A percentile compares a stretch with the other conserved stretches of the same genome.
phyloP scores from a whole-genome alignment of 2,329 filamentous ascomycete species.

The Tolypocladium ophioglossoides region DNA sequence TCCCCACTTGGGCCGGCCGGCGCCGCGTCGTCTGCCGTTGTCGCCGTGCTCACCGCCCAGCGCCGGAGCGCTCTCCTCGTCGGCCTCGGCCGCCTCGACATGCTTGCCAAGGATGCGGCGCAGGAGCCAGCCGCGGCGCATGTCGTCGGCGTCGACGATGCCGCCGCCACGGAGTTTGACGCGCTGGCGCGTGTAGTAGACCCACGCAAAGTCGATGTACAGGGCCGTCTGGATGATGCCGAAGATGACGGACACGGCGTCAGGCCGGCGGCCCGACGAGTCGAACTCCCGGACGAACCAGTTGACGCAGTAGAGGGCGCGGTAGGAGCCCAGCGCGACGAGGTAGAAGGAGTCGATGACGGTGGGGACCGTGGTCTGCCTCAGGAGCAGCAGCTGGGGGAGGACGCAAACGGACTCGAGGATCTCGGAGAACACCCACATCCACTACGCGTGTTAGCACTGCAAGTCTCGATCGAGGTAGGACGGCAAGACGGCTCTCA shows the following conservation, averaged over 20 bases:
- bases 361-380: slow-evolving; percentile 90
- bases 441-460: slow-evolving; percentile 42
- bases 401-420: slow-evolving; percentile 87
- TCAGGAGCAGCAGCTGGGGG: slow-evolving; percentile 81
- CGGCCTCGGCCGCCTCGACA: slow-evolving; percentile 40
- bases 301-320: slow-evolving; percentile 81
- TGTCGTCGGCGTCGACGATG: slow-evolving; percentile 81
- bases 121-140: slow-evolving; percentile 76
- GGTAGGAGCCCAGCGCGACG: slow-evolving; percentile 75
- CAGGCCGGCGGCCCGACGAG: slow-evolving; percentile 45
- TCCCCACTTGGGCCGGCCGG: slow-evolving; percentile 46
- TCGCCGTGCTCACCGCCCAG: slow-evolving; percentile 23
- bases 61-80: slow-evolving; percentile 48
- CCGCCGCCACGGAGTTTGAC: slow-evolving; percentile 85
- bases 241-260: slow-evolving; percentile 71
- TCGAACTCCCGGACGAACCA: slow-evolving; percentile 68
- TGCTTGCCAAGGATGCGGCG: slow-evolving; percentile 62
- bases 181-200: slow-evolving; percentile 86
- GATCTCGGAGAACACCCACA: slow-evolving; percentile 83
- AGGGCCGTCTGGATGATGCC: slow-evolving; percentile 82
- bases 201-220: slow-evolving; percentile 92
- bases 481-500: slow-evolving; percentile 14
- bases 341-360: slow-evolving; percentile 98
- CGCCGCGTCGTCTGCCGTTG: slow-evolving; percentile 13
- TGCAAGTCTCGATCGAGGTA: not conserved